phyloP scores from a whole-genome alignment of 163 green algal species.

The Volvox carteri region DNA sequence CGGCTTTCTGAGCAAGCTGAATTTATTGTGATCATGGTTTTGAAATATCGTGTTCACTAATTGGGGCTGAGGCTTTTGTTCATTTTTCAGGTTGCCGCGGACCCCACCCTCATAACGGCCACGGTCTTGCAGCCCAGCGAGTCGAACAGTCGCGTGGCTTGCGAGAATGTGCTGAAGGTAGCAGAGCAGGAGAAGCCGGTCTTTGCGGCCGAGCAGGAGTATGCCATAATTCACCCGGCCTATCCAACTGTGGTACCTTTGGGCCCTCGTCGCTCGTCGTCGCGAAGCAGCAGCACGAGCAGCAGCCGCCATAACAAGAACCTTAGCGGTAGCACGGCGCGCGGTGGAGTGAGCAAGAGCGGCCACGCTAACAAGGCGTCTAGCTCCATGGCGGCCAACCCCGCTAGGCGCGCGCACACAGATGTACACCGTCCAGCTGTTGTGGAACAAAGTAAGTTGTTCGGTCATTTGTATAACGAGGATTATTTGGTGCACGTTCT shows the following conservation, averaged over 20 bases:
- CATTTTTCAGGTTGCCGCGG: constrained; percentile 28
- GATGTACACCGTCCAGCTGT: background rate
- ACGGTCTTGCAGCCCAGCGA: constrained; percentile 40
- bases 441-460: constrained; percentile 6
- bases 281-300: constrained; percentile 27
- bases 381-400: background rate
- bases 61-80: too few relatives aligned
- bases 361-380: background rate
- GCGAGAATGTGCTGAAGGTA: constrained; percentile 37
- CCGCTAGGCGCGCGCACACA: background rate
- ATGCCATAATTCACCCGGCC: constrained; percentile 34
- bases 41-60: too few relatives aligned
- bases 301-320: constrained; percentile 16
- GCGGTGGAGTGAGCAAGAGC: constrained; percentile 21
- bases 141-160: constrained; percentile 50
- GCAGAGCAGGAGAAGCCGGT: constrained; percentile 9
- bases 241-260: constrained; percentile 36
- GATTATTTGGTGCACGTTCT: too few relatives aligned
- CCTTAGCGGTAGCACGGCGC: background rate
- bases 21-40: too few relatives aligned
- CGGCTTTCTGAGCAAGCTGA: background rate
- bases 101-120: background rate
- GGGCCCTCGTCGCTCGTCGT: background rate
- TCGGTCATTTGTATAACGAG: background rate
- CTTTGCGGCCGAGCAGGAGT: constrained; percentile 59